These are phyloP conservation scores for Podospora appendiculata DNA, from an alignment of 495 filamentous ascomycete species.

Conservation along the genomic window DNA sequence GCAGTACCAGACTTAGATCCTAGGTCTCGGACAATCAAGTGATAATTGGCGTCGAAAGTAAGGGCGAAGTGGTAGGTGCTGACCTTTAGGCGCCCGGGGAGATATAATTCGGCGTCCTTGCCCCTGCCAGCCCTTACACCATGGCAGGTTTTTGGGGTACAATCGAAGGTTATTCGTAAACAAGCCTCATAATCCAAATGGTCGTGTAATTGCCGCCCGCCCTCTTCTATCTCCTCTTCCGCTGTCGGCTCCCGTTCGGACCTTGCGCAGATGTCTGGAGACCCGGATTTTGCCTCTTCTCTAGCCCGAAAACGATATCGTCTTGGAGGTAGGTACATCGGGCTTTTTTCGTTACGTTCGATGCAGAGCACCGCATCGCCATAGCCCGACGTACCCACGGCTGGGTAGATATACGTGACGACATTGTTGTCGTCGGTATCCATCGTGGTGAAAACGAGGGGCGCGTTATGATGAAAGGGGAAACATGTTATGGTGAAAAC, in stretches of 20 bases:
- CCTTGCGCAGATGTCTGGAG: background rate
- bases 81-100: background rate
- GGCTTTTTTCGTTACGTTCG: background rate
- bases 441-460: no score
- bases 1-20: background rate
- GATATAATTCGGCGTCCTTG: background rate
- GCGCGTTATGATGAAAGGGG: no score
- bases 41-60: slow-evolving; percentile 4
- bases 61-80: slow-evolving; percentile 4
- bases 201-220: background rate
- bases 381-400: background rate
- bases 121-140: background rate
- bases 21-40: slow-evolving; percentile 1
- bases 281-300: background rate
- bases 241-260: background rate
- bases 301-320: background rate
- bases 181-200: slow-evolving; percentile 1
- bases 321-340: background rate
- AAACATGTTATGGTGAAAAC: no score
- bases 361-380: background rate
- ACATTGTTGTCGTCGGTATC: background rate
- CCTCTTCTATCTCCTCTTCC: background rate
- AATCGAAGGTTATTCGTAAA: background rate
- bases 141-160: background rate
- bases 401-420: background rate